Conservation (phyloP, 257 asterid genomes). For the Solanum chiquidenum region DNA sequence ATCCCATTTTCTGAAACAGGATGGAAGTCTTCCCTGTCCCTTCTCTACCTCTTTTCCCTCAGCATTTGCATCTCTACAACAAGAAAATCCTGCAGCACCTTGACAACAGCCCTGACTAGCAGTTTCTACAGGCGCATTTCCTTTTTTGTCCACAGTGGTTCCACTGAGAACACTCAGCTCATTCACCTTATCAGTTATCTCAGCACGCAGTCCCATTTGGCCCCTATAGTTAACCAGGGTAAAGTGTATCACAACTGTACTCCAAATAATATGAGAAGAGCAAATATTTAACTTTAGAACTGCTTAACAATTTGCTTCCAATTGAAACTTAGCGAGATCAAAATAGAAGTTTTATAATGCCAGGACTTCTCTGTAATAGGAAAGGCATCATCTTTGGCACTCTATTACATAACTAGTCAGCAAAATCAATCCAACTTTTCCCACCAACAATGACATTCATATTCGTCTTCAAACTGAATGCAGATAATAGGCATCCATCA, state of each 20-base stretch:
- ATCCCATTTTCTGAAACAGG: slow-evolving; percentile 56
- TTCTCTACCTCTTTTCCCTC: slow-evolving; percentile 33
- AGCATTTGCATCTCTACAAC: slow-evolving; percentile 52
- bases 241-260: not conserved
- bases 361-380: not conserved
- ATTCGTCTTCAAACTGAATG: not conserved
- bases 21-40: slow-evolving; percentile 18
- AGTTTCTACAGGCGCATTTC: slow-evolving; percentile 32
- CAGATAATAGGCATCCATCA: not conserved
- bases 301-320: not conserved
- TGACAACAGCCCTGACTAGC: slow-evolving; percentile 67
- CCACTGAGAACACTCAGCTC: slow-evolving; percentile 44
- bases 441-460: not conserved
- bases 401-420: not conserved
- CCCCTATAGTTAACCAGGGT: slow-evolving; percentile 46
- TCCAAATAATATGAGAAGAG: not conserved
- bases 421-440: not conserved
- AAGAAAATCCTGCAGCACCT: slow-evolving; percentile 63
- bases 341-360: not conserved
- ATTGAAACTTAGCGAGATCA: not conserved
- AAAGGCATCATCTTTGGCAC: not conserved
- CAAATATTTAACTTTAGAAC: not conserved
- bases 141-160: slow-evolving; percentile 12
- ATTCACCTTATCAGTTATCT: slow-evolving; percentile 35
- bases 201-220: slow-evolving; percentile 53